Conservation (phyloP, 2,329 filamentous ascomycete genomes). For the Myriosclerotinia scirpicola region DNA sequence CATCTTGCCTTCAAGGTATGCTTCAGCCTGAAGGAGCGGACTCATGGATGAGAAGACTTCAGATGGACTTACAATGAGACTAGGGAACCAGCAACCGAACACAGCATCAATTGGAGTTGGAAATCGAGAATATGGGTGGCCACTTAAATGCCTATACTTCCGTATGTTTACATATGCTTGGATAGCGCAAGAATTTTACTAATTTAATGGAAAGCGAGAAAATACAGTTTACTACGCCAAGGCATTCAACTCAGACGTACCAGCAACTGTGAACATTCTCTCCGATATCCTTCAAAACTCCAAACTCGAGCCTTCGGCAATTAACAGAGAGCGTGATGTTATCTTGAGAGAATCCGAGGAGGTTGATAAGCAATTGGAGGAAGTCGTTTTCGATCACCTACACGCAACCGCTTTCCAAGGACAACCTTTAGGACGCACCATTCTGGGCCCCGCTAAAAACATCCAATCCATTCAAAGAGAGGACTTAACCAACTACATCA, state of each 20-base stretch:
- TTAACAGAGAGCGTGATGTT: conserved; percentile 97
- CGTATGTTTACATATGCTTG: conserved; percentile 57
- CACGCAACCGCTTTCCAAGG: conserved; percentile 97
- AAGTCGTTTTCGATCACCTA: conserved; percentile 98
- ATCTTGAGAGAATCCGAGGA: conserved; percentile 98
- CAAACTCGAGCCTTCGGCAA: conserved; percentile 88
- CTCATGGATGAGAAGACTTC: not conserved
- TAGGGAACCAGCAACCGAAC: conserved; percentile 91
- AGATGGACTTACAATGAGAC: conserved; percentile 31
- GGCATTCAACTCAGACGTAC: conserved; percentile 96
- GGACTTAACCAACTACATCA: conserved; percentile 94
- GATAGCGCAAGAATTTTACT: conserved; percentile 27
- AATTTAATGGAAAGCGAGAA: conserved; percentile 65
- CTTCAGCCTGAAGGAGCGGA: conserved; percentile 27
- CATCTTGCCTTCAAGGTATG: conserved; percentile 98
- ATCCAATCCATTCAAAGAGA: conserved; percentile 92
- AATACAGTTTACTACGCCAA: conserved; percentile 99
- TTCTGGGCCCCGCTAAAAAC: conserved; percentile 96
- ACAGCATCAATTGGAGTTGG: conserved; percentile 96
- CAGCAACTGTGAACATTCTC: conserved; percentile 95
- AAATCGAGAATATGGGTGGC: conserved; percentile 99
- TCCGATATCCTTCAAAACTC: conserved; percentile 99
- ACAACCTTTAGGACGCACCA: conserved; percentile 95
- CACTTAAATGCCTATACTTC: conserved; percentile 99
- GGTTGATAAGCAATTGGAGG: conserved; percentile 99